phyloP scores from a whole-genome alignment of 1,139 yeast genomes.

The Protomyces inundatus region DNA sequence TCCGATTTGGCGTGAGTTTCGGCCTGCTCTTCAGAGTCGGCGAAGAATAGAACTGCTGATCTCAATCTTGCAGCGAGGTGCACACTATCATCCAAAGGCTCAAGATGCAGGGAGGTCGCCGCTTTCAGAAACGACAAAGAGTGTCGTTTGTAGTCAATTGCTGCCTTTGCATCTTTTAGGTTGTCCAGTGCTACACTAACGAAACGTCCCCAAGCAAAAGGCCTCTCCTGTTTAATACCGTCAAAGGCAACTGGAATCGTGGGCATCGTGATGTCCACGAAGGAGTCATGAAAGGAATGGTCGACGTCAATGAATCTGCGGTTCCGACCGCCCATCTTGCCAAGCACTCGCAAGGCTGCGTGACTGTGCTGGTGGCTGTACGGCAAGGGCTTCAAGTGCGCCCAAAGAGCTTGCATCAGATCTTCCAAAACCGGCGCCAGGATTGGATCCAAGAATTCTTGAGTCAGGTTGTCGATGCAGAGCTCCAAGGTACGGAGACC shows the following conservation, averaged over 20 bases:
- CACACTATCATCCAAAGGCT: constrained; percentile 59
- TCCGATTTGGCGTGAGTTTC: constrained; percentile 55
- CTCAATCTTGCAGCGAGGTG: constrained; percentile 48
- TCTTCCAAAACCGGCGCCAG: constrained; percentile 93
- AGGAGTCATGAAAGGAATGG: constrained; percentile 58
- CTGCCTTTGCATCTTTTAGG: constrained; percentile 62
- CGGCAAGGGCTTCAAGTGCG: constrained; percentile 84
- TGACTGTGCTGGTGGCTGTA: constrained; percentile 91
- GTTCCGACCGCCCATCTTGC: constrained; percentile 94
- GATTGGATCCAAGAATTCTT: constrained; percentile 94
- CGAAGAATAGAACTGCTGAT: constrained; percentile 32
- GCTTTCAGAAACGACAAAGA: constrained; percentile 70
- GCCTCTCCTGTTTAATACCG: constrained; percentile 20
- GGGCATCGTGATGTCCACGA: constrained; percentile 49
- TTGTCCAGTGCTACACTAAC: constrained; percentile 16
- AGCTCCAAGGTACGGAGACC: constrained; percentile 89
- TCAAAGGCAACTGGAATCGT: constrained; percentile 54
- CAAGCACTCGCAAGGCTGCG: constrained; percentile 84
- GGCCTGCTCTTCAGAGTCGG: constrained; percentile 32
- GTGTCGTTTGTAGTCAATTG: constrained; percentile 62
- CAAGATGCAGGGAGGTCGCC: constrained; percentile 63
- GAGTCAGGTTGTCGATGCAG: constrained; percentile 94
- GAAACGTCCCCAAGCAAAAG: constrained; percentile 19
- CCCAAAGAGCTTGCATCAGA: constrained; percentile 89
- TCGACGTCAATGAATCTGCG: constrained; percentile 77